A percentile compares a stretch with the other conserved stretches of the same genome.
These are phyloP conservation scores for Aeminium ludgeri DNA, from an alignment of 495 filamentous ascomycete genomes.

Conservation along the genomic window DNA sequence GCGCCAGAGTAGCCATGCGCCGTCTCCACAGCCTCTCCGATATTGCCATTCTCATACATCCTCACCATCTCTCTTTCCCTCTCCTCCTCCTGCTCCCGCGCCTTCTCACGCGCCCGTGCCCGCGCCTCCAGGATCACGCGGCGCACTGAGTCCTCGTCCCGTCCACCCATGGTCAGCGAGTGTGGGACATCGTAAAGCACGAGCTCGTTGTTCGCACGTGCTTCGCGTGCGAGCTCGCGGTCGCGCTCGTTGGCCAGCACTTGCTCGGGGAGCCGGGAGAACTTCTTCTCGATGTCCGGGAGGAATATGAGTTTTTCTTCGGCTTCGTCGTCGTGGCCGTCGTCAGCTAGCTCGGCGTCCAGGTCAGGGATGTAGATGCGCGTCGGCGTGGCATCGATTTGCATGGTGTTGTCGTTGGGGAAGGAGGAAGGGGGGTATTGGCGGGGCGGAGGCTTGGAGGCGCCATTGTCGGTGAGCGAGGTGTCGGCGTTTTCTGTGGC, in stretches of 20 bases:
- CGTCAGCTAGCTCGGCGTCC: constrained; percentile 65
- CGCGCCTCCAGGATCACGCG: constrained; percentile 76
- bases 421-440: neutral
- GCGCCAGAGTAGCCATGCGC: constrained; percentile 9
- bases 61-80: constrained; percentile 20
- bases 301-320: constrained; percentile 49
- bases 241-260: constrained; percentile 33
- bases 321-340: constrained; percentile 24
- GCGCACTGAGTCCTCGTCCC: constrained; percentile 64
- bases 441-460: neutral
- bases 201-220: constrained; percentile 41
- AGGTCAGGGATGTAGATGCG: constrained; percentile 82
- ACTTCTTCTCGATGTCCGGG: constrained; percentile 65
- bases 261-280: constrained; percentile 53
- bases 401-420: constrained; percentile 49
- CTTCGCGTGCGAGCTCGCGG: constrained; percentile 18
- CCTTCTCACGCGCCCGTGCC: constrained; percentile 40
- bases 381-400: constrained; percentile 72
- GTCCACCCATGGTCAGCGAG: constrained; percentile 52
- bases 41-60: constrained; percentile 6
- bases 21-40: constrained; percentile 4
- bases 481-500: constrained; percentile 41
- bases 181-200: constrained; percentile 67
- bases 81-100: constrained; percentile 1
- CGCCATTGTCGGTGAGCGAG: constrained; percentile 22